Conservation (phyloP, 2,329 filamentous ascomycete genomes). For the Fragosphaeria purpurea region DNA sequence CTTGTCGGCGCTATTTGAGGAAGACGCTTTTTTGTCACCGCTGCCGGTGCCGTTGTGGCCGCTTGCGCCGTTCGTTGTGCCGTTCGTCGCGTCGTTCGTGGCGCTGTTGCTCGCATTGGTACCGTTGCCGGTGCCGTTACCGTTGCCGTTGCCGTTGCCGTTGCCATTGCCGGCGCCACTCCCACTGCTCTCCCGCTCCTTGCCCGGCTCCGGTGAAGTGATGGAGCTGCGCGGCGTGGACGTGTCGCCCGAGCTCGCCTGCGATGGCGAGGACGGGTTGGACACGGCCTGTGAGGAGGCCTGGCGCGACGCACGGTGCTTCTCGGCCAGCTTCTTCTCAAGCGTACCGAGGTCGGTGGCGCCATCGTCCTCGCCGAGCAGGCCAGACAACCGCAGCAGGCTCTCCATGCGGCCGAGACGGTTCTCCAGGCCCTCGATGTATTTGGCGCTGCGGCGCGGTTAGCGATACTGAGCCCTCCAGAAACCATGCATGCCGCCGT, state of each 20-base stretch:
- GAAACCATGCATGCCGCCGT: not conserved
- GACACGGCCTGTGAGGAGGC: conserved; percentile 36
- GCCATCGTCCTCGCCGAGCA: conserved; percentile 78
- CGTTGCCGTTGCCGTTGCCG: not conserved
- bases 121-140: not conserved
- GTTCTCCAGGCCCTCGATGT: conserved; percentile 95
- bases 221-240: conserved; percentile 45
- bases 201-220: conserved; percentile 39
- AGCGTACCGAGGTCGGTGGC: conserved; percentile 80
- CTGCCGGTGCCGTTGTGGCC: not conserved
- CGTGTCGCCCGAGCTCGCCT: conserved; percentile 30
- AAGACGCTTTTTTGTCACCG: conserved; percentile 7
- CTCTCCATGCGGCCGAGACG: conserved; percentile 93
- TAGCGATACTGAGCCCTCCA: not conserved
- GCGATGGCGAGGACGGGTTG: conserved; percentile 42
- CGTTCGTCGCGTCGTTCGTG: too few species aligned
- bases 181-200: conserved; percentile 14
- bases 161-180: not conserved
- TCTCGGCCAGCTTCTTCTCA: conserved; percentile 60
- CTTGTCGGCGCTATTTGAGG: conserved; percentile 22
- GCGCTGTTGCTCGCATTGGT: not conserved
- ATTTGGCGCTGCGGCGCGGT: conserved; percentile 62
- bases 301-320: conserved; percentile 40
- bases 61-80: not conserved
- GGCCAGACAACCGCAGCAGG: conserved; percentile 72